Evolutionary conservation across 805 yeast genomes (phyloP).

Genomic region (Hanseniaspora lachancei): DNA sequence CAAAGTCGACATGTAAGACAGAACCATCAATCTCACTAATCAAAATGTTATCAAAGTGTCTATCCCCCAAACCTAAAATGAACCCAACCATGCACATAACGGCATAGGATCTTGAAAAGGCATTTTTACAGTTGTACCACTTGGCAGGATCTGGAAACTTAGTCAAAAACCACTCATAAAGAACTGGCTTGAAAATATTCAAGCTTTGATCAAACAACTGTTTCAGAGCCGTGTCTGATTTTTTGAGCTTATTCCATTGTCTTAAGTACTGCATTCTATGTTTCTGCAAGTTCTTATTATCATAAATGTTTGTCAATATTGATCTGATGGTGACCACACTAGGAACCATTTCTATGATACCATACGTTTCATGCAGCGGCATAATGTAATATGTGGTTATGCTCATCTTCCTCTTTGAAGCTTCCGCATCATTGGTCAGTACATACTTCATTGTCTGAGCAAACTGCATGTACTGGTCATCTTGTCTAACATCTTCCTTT

Average conservation of each 20-base stretch:
- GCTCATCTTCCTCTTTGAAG: slow-evolving; percentile 55
- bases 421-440: slow-evolving; percentile 50
- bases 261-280: slow-evolving; percentile 17
- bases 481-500: slow-evolving; percentile 86
- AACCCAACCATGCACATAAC: slow-evolving; percentile 98
- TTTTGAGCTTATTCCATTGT: slow-evolving; percentile 7
- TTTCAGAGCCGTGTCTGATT: slow-evolving; percentile 15
- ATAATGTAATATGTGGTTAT: slow-evolving; percentile 79
- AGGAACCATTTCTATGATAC: slow-evolving; percentile 82
- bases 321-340: slow-evolving; percentile 60
- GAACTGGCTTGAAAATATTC: slow-evolving; percentile 45
- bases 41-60: slow-evolving; percentile 87
- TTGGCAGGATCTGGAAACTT: slow-evolving; percentile 77
- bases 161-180: slow-evolving; percentile 78
- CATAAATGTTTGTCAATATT: slow-evolving; percentile 37
- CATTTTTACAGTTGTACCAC: slow-evolving; percentile 73
- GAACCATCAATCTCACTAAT: slow-evolving; percentile 62
- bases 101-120: slow-evolving; percentile 67
- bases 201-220: slow-evolving; percentile 1
- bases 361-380: slow-evolving; percentile 74
- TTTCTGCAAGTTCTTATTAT: slow-evolving; percentile 29
- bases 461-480: slow-evolving; percentile 81
- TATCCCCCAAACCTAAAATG: slow-evolving; percentile 85
- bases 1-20: slow-evolving; percentile 88
- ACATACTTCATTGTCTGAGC: slow-evolving; percentile 74